Conservation (phyloP, 352 stramenopile species). For the Pythium aristosporum region DNA sequence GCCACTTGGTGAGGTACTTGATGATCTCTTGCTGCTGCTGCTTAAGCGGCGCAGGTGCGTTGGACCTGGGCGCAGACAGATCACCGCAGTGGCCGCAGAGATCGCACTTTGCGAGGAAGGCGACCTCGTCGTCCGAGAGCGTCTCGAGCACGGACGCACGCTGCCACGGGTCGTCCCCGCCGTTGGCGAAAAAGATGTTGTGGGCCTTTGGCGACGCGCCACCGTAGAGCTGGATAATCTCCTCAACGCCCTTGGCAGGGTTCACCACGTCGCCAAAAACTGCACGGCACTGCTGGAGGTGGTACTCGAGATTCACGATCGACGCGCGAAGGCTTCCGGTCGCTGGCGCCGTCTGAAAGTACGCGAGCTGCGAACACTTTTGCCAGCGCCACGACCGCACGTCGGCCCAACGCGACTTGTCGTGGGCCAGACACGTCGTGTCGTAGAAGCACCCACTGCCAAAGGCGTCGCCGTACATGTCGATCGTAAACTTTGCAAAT, state of each 20-base stretch:
- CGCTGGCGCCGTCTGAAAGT: slow-evolving; percentile 79
- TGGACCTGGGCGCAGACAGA: slow-evolving; percentile 40
- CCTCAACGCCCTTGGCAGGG: slow-evolving; percentile 49
- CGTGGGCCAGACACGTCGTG: slow-evolving; percentile 57
- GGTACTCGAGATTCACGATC: slow-evolving; percentile 76
- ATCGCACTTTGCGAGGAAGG: slow-evolving; percentile 73
- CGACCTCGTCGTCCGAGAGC: slow-evolving; percentile 55
- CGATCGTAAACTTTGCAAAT: slow-evolving; percentile 81
- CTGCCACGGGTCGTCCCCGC: slow-evolving; percentile 85
- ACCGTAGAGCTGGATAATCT: slow-evolving; percentile 73
- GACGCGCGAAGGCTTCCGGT: slow-evolving; percentile 58
- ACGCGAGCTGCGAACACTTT: slow-evolving; percentile 85
- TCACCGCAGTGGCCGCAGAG: slow-evolving; percentile 85
- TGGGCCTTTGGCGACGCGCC: slow-evolving; percentile 66
- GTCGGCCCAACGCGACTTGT: slow-evolving; percentile 59
- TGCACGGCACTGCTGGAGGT: slow-evolving; percentile 69
- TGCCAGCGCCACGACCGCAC: slow-evolving; percentile 87
- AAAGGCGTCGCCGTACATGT: slow-evolving; percentile 80
- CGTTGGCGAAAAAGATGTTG: slow-evolving; percentile 86
- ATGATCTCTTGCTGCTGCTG: slow-evolving; percentile 69
- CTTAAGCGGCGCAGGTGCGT: slow-evolving; percentile 56
- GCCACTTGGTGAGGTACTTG: slow-evolving; percentile 63
- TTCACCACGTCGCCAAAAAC: slow-evolving; percentile 75
- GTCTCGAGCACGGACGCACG: slow-evolving; percentile 65
- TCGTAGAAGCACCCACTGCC: slow-evolving; percentile 83